Percentiles rank a stretch among this genome's conserved stretches.
Conservation (phyloP, 2,329 filamentous ascomycete genomes). For the Colletotrichum liriopes region DNA sequence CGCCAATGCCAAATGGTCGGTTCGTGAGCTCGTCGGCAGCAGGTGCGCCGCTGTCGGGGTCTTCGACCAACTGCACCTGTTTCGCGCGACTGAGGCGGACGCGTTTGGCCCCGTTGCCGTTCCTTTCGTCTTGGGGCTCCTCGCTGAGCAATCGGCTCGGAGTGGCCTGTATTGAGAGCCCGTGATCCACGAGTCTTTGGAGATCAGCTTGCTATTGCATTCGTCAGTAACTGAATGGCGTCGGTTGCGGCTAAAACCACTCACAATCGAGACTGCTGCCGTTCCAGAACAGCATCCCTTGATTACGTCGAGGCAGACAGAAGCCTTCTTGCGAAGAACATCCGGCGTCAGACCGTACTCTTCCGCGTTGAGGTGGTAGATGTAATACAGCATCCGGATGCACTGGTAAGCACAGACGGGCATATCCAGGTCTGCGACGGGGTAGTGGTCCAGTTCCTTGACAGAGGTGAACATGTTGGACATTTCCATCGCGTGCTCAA, state of each 20-base stretch:
- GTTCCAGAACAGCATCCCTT: conserved; percentile 67
- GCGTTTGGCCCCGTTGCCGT: conserved; percentile 29
- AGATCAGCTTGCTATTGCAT: conserved; percentile 58
- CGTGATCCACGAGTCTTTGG: conserved; percentile 66
- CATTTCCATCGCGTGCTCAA: conserved; percentile 70
- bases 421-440: conserved; percentile 69
- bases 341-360: conserved; percentile 63
- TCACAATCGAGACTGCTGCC: conserved; percentile 61
- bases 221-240: conserved; percentile 34
- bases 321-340: conserved; percentile 64
- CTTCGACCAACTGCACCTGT: conserved; percentile 38
- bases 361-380: conserved; percentile 61
- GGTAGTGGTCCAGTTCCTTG: conserved; percentile 66
- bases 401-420: conserved; percentile 71
- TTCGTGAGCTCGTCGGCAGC: conserved; percentile 40
- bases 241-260: not conserved
- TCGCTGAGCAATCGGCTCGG: conserved; percentile 52
- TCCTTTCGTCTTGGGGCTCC: conserved; percentile 39
- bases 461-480: conserved; percentile 69
- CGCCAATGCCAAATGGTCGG: conserved; percentile 38
- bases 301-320: conserved; percentile 66
- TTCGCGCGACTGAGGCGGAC: conserved; percentile 34
- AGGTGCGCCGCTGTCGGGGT: conserved; percentile 32
- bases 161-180: conserved; percentile 53
- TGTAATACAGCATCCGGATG: conserved; percentile 67